Evolutionary conservation across 345 rosid species (phyloP).

Genomic region (Mangifera indica): DNA sequence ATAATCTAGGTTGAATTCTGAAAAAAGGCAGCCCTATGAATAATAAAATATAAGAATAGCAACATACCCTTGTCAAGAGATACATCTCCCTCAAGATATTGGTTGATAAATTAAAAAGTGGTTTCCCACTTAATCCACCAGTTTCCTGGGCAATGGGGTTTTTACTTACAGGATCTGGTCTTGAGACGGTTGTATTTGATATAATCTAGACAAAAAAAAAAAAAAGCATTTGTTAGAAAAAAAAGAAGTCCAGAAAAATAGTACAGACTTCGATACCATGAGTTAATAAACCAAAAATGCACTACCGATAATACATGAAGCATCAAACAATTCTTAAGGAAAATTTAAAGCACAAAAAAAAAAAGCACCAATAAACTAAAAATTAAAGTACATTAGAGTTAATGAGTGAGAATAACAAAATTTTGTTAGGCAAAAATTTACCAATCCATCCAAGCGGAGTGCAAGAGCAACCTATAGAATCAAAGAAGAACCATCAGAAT

Average conservation of each 20-base stretch:
- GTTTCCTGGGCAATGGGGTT: constrained; percentile 63
- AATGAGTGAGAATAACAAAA: neutral
- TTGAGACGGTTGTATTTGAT: constrained; percentile 87
- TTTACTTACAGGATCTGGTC: constrained; percentile 64
- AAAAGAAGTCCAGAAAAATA: neutral
- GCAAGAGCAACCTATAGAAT: constrained; percentile 87
- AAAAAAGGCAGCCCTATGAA: neutral
- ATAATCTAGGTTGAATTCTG: neutral
- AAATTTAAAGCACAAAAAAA: neutral
- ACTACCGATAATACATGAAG: neutral
- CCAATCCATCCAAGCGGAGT: constrained; percentile 94
- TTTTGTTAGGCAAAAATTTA: constrained; percentile 33
- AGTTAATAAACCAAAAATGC: constrained; percentile 10
- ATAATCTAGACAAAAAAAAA: constrained; percentile 54
- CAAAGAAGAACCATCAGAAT: constrained; percentile 34
- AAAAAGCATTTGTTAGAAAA: constrained; percentile 1
- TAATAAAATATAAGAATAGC: constrained; percentile 13
- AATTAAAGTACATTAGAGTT: neutral
- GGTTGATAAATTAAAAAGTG: constrained; percentile 73
- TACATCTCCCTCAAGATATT: constrained; percentile 86
- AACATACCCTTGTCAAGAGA: constrained; percentile 81
- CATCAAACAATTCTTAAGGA: neutral
- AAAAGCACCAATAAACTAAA: neutral
- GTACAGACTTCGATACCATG: neutral
- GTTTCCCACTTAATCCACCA: constrained; percentile 94